phyloP scores from a whole-genome alignment of 2,329 filamentous ascomycete genomes.

The Talaromyces sp. region DNA sequence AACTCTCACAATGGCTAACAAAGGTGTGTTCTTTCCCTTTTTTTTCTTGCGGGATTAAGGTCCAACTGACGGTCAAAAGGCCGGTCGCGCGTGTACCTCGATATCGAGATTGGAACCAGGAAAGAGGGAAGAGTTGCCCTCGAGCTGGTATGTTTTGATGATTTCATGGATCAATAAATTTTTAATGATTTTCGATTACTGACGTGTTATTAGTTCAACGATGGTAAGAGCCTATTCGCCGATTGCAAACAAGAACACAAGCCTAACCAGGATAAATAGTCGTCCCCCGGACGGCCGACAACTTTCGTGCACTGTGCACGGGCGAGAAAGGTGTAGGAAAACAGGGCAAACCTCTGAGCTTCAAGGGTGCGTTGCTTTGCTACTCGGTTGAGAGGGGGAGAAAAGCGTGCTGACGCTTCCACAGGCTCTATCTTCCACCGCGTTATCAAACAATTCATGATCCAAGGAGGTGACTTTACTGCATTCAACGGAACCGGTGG shows the following conservation, averaged over 20 bases:
- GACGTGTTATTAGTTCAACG: slow-evolving; percentile 36
- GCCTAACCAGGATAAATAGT: slow-evolving; percentile 49
- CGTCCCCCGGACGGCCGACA: slow-evolving; percentile 92
- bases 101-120: slow-evolving; percentile 74
- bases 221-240: slow-evolving; percentile 32
- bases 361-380: slow-evolving; percentile 56
- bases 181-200: neutral
- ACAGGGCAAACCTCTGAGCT: slow-evolving; percentile 78
- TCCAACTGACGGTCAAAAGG: slow-evolving; percentile 27
- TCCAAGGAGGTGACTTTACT: slow-evolving; percentile 96
- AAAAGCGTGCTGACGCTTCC: neutral
- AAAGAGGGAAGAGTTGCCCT: slow-evolving; percentile 75
- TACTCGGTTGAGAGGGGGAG: neutral
- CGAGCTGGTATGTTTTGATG: slow-evolving; percentile 60
- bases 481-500: slow-evolving; percentile 90
- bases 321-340: slow-evolving; percentile 87
- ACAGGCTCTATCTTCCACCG: slow-evolving; percentile 81
- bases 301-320: slow-evolving; percentile 91
- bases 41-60: neutral
- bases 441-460: slow-evolving; percentile 98
- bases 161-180: neutral
- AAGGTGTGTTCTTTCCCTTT: neutral
- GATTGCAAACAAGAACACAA: slow-evolving; percentile 22
- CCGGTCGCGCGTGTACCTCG: slow-evolving; percentile 85
- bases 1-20: slow-evolving; percentile 3